phyloP scores from a whole-genome alignment of 805 yeast species.

The Yamadazyma scolyti region DNA sequence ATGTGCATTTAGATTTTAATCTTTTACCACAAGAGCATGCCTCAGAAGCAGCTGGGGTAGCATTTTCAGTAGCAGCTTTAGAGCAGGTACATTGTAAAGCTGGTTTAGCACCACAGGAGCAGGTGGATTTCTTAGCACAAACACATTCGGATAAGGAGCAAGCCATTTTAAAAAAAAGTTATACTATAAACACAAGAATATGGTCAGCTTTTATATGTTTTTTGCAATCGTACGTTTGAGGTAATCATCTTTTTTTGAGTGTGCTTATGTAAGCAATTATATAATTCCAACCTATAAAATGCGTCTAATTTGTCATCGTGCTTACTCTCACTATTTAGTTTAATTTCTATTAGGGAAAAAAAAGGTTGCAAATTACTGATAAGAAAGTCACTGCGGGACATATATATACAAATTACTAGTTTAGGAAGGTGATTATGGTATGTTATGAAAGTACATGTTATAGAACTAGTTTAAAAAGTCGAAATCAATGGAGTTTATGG shows the following conservation, averaged over 20 bases:
- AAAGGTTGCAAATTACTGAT: background rate
- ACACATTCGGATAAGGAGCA: constrained; percentile 46
- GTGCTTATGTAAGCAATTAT: too few relatives aligned
- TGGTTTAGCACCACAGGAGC: constrained; percentile 60
- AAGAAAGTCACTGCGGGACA: background rate
- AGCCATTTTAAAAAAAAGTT: too few relatives aligned
- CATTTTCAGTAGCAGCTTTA: constrained; percentile 50
- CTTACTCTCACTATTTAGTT: too few relatives aligned
- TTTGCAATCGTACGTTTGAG: constrained; percentile 3
- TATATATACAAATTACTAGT: background rate
- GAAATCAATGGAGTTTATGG: too few relatives aligned
- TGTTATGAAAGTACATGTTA: too few relatives aligned
- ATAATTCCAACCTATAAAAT: too few relatives aligned
- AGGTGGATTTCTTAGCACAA: constrained; percentile 59
- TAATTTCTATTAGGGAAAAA: too few relatives aligned
- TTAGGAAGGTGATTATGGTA: too few relatives aligned
- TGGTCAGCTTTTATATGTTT: background rate
- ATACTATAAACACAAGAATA: too few relatives aligned
- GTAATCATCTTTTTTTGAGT: constrained; percentile 13
- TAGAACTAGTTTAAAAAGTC: too few relatives aligned
- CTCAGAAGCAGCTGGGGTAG: constrained; percentile 32
- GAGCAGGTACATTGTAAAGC: constrained; percentile 57
- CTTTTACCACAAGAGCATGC: constrained; percentile 63
- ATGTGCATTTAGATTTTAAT: constrained; percentile 49
- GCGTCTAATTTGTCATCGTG: too few relatives aligned